Evolutionary conservation across 176 grass and related monocot genomes (phyloP), one percentile per base, ranked within the genome.

Genomic region (Oryza punctata): DNA sequence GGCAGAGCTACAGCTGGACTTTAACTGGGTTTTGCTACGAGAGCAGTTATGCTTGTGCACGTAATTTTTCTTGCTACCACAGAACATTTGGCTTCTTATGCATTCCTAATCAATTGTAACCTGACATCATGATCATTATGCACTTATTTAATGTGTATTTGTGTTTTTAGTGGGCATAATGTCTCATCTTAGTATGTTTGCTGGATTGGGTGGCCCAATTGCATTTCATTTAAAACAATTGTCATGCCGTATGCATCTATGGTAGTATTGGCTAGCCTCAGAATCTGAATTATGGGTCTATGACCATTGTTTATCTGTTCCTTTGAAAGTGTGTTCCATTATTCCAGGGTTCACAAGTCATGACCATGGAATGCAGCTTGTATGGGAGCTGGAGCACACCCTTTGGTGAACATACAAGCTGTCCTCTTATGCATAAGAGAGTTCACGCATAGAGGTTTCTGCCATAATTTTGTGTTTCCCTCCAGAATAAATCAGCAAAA

Each of bases 141-240:
- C 57, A 61, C 14, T 49, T 57, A 47, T 65, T 52, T 65, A 18
- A 14, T 79, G 26, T 72, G 66, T 65, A 63, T 28, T 80, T 38
- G 12, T 19, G 14, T 21, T 54, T 52, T 82, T 82, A 5, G 19
- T 28, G 24, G 25, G n/a, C 14, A 5, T 29, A 70, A 76, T 77
- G 12, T 24, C 21, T 49, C 44, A 23, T 64, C 18, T 63, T 65
- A 12, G 5, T 14, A 6, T 45, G 12, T 47, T 63, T 6, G 65
- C 30, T 72, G 3, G 30, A 59, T 72, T 65, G 23, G 40, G 40
- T 33, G 5, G 41, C 6, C 57, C 26, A 11, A 61, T 24, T 15
- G 23, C 11, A 73, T 79, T 65, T 29, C 11, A 73, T 79, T 65
- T 29, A 15, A 35, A 73, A 67, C 6, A 79, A 37, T 37, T 24